These are phyloP conservation scores for Takashimella koratensis DNA, from an alignment of 1,284 basidiomycete species.

Conservation along the genomic window DNA sequence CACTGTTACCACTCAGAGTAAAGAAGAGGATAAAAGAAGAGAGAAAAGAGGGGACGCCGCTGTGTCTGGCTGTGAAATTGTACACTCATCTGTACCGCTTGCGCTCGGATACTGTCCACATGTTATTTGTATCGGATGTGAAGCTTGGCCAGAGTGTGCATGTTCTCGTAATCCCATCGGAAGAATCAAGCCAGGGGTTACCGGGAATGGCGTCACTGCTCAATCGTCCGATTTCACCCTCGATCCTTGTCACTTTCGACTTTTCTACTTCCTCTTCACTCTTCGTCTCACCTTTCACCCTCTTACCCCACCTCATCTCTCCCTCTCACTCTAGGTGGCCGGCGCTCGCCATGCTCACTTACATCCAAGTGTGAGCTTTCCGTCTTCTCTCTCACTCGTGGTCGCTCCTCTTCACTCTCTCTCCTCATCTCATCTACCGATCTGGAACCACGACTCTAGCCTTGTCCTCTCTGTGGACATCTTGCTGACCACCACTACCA, in stretches of 20 bases:
- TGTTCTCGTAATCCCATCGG: too few relatives aligned
- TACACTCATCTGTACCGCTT: conserved; percentile 26
- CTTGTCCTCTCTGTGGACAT: background rate
- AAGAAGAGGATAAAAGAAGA: too few relatives aligned
- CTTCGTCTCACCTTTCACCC: background rate
- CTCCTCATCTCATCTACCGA: background rate
- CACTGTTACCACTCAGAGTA: too few relatives aligned
- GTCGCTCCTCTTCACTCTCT: background rate
- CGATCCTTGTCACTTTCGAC: too few relatives aligned
- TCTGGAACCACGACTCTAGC: background rate
- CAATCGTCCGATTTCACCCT: background rate
- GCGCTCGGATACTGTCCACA: too few relatives aligned
- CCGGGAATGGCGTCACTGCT: too few relatives aligned
- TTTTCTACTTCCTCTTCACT: background rate
- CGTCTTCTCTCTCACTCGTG: background rate
- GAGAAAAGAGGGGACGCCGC: background rate
- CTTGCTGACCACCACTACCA: background rate
- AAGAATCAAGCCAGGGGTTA: too few relatives aligned
- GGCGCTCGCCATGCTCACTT: conserved; percentile 25
- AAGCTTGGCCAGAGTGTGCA: background rate
- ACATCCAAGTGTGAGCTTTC: conserved; percentile 28
- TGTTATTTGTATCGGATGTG: conserved; percentile 8
- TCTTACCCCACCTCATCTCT: background rate
- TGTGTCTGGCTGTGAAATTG: conserved; percentile 5
- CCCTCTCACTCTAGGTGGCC: background rate